Percentiles rank a stretch among this genome's conserved stretches.
Evolutionary conservation across 768 basidiomycete genomes (phyloP).

Genomic region (Calocera viscosa): DNA sequence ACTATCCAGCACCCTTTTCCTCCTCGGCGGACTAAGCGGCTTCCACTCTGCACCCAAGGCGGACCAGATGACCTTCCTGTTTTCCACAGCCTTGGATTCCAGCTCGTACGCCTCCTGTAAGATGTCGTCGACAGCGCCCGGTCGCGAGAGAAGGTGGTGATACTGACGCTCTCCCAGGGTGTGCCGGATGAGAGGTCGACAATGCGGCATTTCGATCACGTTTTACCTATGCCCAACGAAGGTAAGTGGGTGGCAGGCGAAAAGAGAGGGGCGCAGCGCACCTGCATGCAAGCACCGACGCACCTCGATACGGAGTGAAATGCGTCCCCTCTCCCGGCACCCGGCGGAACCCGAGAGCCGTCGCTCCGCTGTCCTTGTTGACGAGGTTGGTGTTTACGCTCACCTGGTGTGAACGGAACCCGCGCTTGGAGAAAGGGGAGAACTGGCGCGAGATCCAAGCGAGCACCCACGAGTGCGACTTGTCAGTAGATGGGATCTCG

Average conservation of each 20-base stretch:
- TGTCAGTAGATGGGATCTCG: conserved; percentile 93
- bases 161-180: conserved; percentile 94
- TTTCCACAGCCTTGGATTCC: conserved; percentile 74
- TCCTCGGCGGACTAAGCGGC: conserved; percentile 83
- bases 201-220: conserved; percentile 87
- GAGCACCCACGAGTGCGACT: conserved; percentile 91
- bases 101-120: conserved; percentile 82
- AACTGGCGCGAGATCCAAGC: conserved; percentile 81
- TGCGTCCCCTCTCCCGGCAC: conserved; percentile 93
- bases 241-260: not conserved
- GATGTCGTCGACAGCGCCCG: conserved; percentile 58
- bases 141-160: conserved; percentile 85
- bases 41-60: conserved; percentile 96
- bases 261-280: conserved; percentile 24
- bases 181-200: conserved; percentile 83
- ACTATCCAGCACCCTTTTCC: conserved; percentile 73
- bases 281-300: conserved; percentile 99
- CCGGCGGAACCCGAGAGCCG: conserved; percentile 79
- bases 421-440: conserved; percentile 36
- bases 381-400: conserved; percentile 84
- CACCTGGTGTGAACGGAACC: conserved; percentile 49
- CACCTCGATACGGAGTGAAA: conserved; percentile 75
- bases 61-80: conserved; percentile 89
- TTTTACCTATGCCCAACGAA: conserved; percentile 53
- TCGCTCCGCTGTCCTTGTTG: conserved; percentile 84